These are phyloP conservation scores for Sporisorium scitamineum DNA, from an alignment of 1,284 basidiomycete species.

Conservation along the genomic window DNA sequence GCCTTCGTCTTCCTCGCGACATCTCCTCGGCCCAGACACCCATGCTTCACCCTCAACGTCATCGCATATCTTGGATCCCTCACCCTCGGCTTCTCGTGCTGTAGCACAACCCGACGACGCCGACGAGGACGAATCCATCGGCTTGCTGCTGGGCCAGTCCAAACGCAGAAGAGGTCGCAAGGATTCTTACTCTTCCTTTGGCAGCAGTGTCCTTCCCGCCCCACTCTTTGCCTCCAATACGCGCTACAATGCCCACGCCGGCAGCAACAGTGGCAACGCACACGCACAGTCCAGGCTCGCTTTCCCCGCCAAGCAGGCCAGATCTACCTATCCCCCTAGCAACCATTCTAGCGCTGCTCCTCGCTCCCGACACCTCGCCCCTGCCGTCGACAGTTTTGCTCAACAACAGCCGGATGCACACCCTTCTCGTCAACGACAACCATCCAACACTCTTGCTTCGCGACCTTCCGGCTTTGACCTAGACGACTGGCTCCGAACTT, in stretches of 20 bases:
- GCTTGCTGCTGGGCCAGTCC: conserved; percentile 38
- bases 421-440: conserved; percentile 17
- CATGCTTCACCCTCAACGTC: conserved; percentile 15
- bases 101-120: conserved; percentile 7
- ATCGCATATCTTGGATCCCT: conserved; percentile 10
- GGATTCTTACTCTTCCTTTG: conserved; percentile 51
- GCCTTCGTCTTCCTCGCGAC: conserved; percentile 24
- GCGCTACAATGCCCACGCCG: conserved; percentile 21
- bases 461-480: conserved; percentile 41
- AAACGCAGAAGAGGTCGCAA: conserved; percentile 39
- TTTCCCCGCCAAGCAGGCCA: conserved; percentile 19
- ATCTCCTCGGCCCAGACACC: neutral
- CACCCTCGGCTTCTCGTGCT: conserved; percentile 15
- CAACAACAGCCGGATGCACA: conserved; percentile 16
- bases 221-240: conserved; percentile 22
- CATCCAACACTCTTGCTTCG: conserved; percentile 20
- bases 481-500: conserved; percentile 40
- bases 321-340: conserved; percentile 39
- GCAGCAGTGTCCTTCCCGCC: conserved; percentile 47
- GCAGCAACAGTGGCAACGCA: conserved; percentile 18
- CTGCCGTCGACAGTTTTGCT: conserved; percentile 15
- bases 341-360: conserved; percentile 42
- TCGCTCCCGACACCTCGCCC: conserved; percentile 25
- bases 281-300: conserved; percentile 5
- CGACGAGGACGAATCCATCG: conserved; percentile 44